These are phyloP conservation scores for Plasmodium gaboni DNA, from an alignment of 169 alveolate species.

Conservation along the genomic window DNA sequence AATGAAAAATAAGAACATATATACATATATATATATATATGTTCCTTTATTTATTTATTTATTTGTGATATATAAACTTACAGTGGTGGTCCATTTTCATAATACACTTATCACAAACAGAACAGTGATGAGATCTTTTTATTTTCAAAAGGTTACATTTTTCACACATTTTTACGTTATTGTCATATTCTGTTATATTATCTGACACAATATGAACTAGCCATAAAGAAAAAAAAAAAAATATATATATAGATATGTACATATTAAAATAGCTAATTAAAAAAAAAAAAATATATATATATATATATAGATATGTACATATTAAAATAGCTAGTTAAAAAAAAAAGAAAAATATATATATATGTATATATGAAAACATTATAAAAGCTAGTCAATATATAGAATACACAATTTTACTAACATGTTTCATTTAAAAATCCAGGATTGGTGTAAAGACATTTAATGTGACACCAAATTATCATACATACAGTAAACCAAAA, in stretches of 20 bases:
- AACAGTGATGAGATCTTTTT: slow-evolving; percentile 91
- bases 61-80: slow-evolving; percentile 1
- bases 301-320: background rate
- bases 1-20: background rate
- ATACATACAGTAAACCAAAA: slow-evolving; percentile 43
- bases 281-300: background rate
- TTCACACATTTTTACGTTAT: slow-evolving; percentile 17
- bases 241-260: background rate
- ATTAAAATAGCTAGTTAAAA: background rate
- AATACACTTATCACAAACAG: slow-evolving; percentile 89
- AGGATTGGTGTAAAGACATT: slow-evolving; percentile 48
- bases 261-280: background rate
- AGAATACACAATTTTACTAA: background rate
- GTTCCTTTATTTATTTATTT: background rate
- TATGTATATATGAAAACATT: background rate
- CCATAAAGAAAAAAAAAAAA: slow-evolving; percentile 5
- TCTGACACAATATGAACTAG: background rate
- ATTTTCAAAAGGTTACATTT: slow-evolving; percentile 39
- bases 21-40: background rate
- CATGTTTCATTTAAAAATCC: slow-evolving; percentile 36
- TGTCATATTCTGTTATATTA: slow-evolving; percentile 2
- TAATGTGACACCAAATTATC: slow-evolving; percentile 67
- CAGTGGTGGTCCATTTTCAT: slow-evolving; percentile 93
- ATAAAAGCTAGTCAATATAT: background rate
- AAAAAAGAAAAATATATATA: background rate